Conservation (phyloP, 768 basidiomycete genomes). For the Cystobasidium tubakii region DNA sequence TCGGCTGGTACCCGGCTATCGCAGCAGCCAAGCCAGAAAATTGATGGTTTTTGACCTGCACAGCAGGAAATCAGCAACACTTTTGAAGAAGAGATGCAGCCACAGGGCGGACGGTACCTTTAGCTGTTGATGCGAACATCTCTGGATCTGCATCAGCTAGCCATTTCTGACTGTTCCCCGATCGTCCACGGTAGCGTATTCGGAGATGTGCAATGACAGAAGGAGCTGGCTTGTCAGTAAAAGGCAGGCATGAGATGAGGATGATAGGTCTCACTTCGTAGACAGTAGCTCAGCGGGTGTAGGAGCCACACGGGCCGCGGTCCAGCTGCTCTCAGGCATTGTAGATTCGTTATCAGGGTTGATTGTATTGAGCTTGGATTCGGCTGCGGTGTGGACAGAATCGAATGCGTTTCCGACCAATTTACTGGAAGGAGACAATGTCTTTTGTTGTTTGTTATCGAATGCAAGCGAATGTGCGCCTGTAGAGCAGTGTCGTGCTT, state of each 20-base stretch:
- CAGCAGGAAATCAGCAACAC: not conserved
- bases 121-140: conserved; percentile 21
- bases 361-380: not conserved
- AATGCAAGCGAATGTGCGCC: not conserved
- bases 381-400: too few species aligned
- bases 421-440: not conserved
- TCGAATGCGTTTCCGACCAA: not conserved
- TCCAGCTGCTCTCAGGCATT: not conserved
- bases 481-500: not conserved
- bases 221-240: too few species aligned
- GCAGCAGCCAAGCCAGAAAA: conserved; percentile 46
- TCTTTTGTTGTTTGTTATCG: not conserved
- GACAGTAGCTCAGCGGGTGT: not conserved
- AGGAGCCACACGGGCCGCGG: not conserved
- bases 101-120: not conserved
- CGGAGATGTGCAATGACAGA: not conserved
- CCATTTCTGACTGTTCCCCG: conserved; percentile 25
- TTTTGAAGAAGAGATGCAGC: not conserved
- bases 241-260: not conserved
- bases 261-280: not conserved
- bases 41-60: conserved; percentile 41
- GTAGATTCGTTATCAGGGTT: not conserved
- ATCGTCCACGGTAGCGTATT: not conserved
- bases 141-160: conserved; percentile 25
- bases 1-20: conserved; percentile 45